Percentiles rank a stretch among this genome's conserved stretches.
phyloP scores from a whole-genome alignment of 2,329 filamentous ascomycete species.

The Fragosphaeria purpurea region DNA sequence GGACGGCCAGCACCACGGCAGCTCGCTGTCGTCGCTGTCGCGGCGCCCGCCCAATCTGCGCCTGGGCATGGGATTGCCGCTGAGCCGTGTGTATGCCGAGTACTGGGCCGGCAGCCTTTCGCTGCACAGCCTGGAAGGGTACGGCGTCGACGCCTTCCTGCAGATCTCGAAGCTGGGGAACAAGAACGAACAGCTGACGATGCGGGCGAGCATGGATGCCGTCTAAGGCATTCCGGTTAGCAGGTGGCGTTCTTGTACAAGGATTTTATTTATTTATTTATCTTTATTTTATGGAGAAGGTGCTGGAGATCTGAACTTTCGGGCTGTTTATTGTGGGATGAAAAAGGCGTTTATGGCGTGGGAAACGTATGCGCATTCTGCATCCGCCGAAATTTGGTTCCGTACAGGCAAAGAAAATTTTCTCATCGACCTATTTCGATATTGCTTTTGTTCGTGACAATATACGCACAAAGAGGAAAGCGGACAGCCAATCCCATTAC shows the following conservation, averaged over 20 bases:
- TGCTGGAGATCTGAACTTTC: too few relatives aligned
- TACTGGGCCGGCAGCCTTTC: constrained; percentile 95
- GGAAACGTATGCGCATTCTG: too few relatives aligned
- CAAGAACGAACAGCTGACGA: constrained; percentile 90
- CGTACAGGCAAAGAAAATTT: too few relatives aligned
- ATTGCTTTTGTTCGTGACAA: too few relatives aligned
- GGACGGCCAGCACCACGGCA: constrained; percentile 18
- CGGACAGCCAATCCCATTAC: constrained; percentile 28
- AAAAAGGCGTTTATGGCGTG: too few relatives aligned
- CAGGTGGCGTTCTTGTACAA: too few relatives aligned
- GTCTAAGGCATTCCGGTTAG: constrained; percentile 33
- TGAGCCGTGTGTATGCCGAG: constrained; percentile 91
- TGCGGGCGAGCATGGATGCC: constrained; percentile 66
- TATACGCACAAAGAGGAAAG: constrained; percentile 4
- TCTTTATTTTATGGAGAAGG: too few relatives aligned
- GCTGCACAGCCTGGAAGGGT: constrained; percentile 86
- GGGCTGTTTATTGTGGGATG: too few relatives aligned
- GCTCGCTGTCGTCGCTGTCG: constrained; percentile 69
- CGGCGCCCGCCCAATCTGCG: constrained; percentile 76
- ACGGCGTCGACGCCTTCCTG: constrained; percentile 89
- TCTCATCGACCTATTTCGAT: too few relatives aligned
- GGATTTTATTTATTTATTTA: too few relatives aligned
- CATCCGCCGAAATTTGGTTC: too few relatives aligned
- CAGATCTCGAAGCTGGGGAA: constrained; percentile 96
- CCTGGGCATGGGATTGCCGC: constrained; percentile 84